Evolutionary conservation across 768 basidiomycete genomes (phyloP), one percentile per base, ranked within the genome.

Genomic region (Auriscalpium microsporum): DNA sequence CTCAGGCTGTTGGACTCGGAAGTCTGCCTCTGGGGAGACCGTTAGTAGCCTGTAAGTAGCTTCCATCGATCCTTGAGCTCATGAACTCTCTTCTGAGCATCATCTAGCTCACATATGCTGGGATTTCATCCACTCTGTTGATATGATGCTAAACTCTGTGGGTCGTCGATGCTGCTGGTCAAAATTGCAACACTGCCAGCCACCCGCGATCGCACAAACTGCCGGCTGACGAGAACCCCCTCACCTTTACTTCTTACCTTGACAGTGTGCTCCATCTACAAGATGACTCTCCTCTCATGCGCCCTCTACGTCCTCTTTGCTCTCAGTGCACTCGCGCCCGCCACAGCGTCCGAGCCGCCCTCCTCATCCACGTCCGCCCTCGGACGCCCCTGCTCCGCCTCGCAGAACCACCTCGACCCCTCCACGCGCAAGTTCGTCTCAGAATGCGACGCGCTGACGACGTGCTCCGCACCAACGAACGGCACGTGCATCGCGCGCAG

Each of bases 371-470:
- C 28, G 28, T 54, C 52, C 33, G 8, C 49, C 13, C 52, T 59
- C 46, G 52, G 52, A 8, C 59, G 48, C 37, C 10, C 58, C 23
- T 61, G 60, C 40, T 46, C 52, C 35, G 13, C 37, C 9, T 17
- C 60, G 8, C 53, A 55, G 45, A 55, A 59, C 50, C 60, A 44
- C 42, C 52, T 61, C 13, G 58, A 61, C 33, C 60, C 60, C 10
- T 46, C 38, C 23, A 59, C 60, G 23, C 53, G 52, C 49, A 53
- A 47, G n/a, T 59, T 59, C 46, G 50, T 4, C 13, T 45, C 53
- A 21, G 60, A 61, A 45, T 61, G 60, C 23, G 60, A 61, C 36
- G 49, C 55, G 13, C 55, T 56, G 48, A 54, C 60, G 17, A 59
- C 54, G 48, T 61, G 60, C n/a, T 53, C 57, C 3, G 48, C 55